Evolutionary conservation across 306 rosid genomes (phyloP).

Genomic region (Abrus pulchellus): DNA sequence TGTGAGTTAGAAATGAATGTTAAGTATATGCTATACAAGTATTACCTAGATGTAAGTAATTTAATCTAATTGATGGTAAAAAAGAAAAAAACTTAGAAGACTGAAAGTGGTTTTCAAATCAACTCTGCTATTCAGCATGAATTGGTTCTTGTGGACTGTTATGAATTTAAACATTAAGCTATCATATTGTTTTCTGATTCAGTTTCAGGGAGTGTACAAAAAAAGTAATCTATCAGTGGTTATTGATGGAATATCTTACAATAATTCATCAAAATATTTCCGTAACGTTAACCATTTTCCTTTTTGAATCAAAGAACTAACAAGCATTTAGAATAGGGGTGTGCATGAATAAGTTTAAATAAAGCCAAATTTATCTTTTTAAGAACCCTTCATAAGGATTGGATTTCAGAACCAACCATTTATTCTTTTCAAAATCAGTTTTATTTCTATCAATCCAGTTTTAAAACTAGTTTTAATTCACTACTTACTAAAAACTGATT

Average conservation of each 20-base stretch:
- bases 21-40: background rate
- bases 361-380: no score
- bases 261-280: background rate
- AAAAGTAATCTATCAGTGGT: background rate
- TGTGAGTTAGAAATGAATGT: constrained; percentile 15
- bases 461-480: no score
- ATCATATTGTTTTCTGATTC: background rate
- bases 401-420: no score
- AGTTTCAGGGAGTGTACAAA: background rate
- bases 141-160: background rate
- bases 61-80: constrained; percentile 13
- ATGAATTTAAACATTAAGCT: background rate
- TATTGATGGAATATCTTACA: background rate
- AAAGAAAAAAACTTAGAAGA: background rate
- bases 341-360: no score
- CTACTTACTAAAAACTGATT: no score
- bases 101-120: constrained; percentile 4
- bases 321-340: background rate
- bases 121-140: no score
- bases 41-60: background rate
- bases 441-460: no score
- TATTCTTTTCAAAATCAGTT: no score
- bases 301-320: background rate
- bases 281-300: background rate
- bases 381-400: no score